Evolutionary conservation across 768 basidiomycete species (phyloP).

Genomic region (Agaricus blazei): DNA sequence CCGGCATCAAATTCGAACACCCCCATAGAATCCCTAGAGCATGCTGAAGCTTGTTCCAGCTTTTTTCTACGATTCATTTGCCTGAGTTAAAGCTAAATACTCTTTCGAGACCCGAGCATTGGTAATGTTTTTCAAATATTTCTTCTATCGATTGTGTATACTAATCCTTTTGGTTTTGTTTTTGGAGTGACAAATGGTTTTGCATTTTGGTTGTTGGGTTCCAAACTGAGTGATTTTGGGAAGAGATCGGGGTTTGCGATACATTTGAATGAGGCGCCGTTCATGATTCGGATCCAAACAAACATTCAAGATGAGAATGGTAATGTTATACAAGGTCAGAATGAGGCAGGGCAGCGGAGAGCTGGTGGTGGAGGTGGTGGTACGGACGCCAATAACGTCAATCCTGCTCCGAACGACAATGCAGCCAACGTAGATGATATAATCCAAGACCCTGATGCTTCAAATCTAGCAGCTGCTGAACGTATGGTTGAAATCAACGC

Average conservation of each 20-base stretch:
- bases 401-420: too few species aligned
- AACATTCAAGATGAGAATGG: constrained; percentile 15
- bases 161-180: too few species aligned
- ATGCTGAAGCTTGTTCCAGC: too few species aligned
- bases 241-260: constrained; percentile 16
- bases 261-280: constrained; percentile 25
- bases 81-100: too few species aligned
- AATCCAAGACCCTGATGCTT: constrained; percentile 33
- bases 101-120: too few species aligned
- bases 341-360: neutral
- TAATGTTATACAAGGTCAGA: constrained; percentile 4
- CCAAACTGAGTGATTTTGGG: constrained; percentile 16
- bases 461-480: constrained; percentile 45
- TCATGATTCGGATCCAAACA: constrained; percentile 30
- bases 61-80: too few species aligned
- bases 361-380: constrained; percentile 6
- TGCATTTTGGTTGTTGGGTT: constrained; percentile 40
- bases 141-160: too few species aligned
- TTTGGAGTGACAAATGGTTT: too few species aligned
- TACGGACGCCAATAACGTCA: constrained; percentile 10
- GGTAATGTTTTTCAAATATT: too few species aligned
- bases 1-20: too few species aligned
- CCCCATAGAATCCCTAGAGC: too few species aligned
- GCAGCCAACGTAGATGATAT: neutral
- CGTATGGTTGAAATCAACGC: constrained; percentile 54